Evolutionary conservation across 495 filamentous ascomycete genomes (phyloP).

Genomic region (Talaromyces thailandensis): DNA sequence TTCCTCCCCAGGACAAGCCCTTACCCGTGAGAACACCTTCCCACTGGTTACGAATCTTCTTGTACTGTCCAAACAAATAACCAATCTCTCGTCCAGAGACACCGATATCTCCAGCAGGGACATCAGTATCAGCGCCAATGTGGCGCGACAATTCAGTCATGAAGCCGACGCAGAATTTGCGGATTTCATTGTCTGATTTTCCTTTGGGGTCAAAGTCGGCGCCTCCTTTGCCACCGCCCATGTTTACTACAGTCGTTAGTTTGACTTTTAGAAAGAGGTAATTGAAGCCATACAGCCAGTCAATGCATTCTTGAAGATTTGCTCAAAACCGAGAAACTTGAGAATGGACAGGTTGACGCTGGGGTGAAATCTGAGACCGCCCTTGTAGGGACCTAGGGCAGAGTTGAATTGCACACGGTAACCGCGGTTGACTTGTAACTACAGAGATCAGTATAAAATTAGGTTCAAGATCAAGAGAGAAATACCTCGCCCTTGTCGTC

Average conservation of each 20-base stretch:
- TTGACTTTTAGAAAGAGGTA: not conserved
- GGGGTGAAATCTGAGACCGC: slow-evolving; percentile 91
- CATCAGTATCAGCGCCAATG: slow-evolving; percentile 93
- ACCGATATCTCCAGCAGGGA: slow-evolving; percentile 92
- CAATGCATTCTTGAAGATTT: slow-evolving; percentile 99
- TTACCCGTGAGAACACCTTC: slow-evolving; percentile 96
- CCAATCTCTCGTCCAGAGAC: slow-evolving; percentile 85
- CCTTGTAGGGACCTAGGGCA: slow-evolving; percentile 96
- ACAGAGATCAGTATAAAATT: not conserved
- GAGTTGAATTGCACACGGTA: slow-evolving; percentile 99
- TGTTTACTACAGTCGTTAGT: slow-evolving; percentile 57
- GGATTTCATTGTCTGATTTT: slow-evolving; percentile 95
- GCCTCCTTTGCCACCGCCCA: slow-evolving; percentile 97
- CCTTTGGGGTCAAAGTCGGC: slow-evolving; percentile 99
- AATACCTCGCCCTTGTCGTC: slow-evolving; percentile 63
- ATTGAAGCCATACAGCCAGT: slow-evolving; percentile 66
- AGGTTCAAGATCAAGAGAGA: not conserved
- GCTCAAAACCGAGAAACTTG: slow-evolving; percentile 98
- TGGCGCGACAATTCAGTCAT: slow-evolving; percentile 92
- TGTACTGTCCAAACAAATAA: slow-evolving; percentile 94
- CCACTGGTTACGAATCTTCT: slow-evolving; percentile 78
- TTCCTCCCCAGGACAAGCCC: slow-evolving; percentile 86
- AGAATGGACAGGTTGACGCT: slow-evolving; percentile 92
- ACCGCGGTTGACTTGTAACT: slow-evolving; percentile 89
- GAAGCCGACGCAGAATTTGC: slow-evolving; percentile 92